Evolutionary conservation across 2,329 filamentous ascomycete species (phyloP).

Genomic region (Nemania sp.): DNA sequence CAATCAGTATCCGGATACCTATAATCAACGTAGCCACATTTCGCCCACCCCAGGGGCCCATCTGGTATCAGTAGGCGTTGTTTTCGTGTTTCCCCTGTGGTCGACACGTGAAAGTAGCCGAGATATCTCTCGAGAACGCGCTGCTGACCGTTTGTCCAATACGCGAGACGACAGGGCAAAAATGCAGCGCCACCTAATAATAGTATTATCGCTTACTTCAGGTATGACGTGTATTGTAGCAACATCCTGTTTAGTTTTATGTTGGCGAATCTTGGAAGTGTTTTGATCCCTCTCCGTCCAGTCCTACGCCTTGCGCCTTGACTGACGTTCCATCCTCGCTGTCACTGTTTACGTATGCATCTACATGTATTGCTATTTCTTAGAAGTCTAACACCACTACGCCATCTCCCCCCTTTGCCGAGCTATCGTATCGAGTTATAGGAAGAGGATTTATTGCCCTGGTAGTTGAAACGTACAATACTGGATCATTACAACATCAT

Average conservation of each 20-base stretch:
- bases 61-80: background rate
- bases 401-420: no score
- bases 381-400: no score
- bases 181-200: constrained; percentile 8
- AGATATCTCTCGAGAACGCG: background rate
- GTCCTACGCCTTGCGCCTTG: background rate
- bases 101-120: constrained; percentile 15
- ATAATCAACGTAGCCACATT: no score
- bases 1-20: constrained; percentile 1
- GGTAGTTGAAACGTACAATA: background rate
- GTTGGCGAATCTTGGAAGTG: constrained; percentile 4
- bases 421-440: background rate
- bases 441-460: background rate
- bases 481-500: background rate
- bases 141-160: background rate
- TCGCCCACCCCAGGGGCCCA: background rate
- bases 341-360: background rate
- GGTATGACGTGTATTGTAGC: constrained; percentile 5
- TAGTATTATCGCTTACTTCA: background rate
- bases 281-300: background rate
- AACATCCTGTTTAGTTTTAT: background rate
- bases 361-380: no score
- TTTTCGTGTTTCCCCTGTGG: constrained; percentile 15
- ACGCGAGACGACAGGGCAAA: background rate
- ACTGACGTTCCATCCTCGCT: background rate